A percentile compares a stretch with the other conserved stretches of the same genome.
Conservation (phyloP, 2,329 filamentous ascomycete genomes). For the Claviceps maximensis region DNA sequence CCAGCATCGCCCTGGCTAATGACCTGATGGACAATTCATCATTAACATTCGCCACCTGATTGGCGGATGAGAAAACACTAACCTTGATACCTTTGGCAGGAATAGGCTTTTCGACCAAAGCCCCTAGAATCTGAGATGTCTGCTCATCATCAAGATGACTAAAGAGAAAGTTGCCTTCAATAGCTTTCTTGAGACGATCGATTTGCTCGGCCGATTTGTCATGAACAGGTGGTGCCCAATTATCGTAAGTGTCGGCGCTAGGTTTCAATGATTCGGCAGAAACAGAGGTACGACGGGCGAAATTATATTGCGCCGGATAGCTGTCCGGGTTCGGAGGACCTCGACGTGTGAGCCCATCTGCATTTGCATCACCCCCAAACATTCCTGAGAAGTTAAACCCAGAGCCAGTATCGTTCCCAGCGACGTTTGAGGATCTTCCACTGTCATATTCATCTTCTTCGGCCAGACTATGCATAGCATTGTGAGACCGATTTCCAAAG, state of each 20-base stretch:
- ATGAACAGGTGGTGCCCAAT: conserved; percentile 79
- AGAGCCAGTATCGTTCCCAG: conserved; percentile 28
- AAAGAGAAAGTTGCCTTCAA: conserved; percentile 86
- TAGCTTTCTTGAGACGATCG: conserved; percentile 63
- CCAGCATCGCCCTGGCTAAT: conserved; percentile 92
- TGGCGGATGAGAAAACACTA: conserved; percentile 8
- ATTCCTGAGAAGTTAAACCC: conserved; percentile 34
- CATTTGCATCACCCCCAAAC: conserved; percentile 39
- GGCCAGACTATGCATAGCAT: conserved; percentile 43
- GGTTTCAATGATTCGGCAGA: conserved; percentile 95
- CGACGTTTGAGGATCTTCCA: conserved; percentile 45
- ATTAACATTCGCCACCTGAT: conserved; percentile 6
- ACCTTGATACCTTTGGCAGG: conserved; percentile 76
- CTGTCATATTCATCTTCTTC: conserved; percentile 75
- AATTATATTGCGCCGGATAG: conserved; percentile 87
- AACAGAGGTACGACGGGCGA: conserved; percentile 85
- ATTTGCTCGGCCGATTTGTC: conserved; percentile 75
- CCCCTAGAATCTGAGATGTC: conserved; percentile 72
- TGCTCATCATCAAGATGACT: conserved; percentile 91
- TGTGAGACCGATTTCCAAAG: conserved; percentile 41
- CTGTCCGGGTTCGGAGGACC: conserved; percentile 46
- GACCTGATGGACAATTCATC: conserved; percentile 43
- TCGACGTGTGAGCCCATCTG: conserved; percentile 33
- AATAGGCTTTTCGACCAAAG: conserved; percentile 87
- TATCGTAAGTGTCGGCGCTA: conserved; percentile 67